Percentiles rank a stretch among this genome's conserved stretches.
These are phyloP conservation scores for Talaromyces amestolkiae DNA, from an alignment of 2,329 filamentous ascomycete species.

Conservation along the genomic window DNA sequence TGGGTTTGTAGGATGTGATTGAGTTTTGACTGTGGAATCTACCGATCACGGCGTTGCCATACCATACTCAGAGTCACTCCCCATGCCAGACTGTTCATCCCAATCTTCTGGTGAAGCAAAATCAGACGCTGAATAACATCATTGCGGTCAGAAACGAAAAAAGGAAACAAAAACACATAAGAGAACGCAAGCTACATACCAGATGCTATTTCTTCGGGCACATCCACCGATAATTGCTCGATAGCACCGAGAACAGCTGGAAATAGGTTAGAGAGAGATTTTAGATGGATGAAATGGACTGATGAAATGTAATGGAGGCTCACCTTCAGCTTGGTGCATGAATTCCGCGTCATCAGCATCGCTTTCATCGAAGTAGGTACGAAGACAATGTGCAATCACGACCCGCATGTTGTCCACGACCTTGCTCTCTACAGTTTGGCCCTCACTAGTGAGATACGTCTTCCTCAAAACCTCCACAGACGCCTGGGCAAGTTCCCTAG, in stretches of 20 bases:
- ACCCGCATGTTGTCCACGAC: slow-evolving; percentile 36
- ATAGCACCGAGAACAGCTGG: slow-evolving; percentile 34
- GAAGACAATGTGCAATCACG: slow-evolving; percentile 40
- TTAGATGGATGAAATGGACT: neutral
- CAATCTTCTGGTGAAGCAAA: slow-evolving; percentile 41
- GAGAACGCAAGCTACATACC: slow-evolving; percentile 31
- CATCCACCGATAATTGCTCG: slow-evolving; percentile 37
- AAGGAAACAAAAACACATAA: slow-evolving; percentile 19
- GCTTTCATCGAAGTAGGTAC: slow-evolving; percentile 36
- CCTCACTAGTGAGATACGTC: slow-evolving; percentile 29
- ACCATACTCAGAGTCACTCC: slow-evolving; percentile 43
- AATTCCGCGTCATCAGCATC: slow-evolving; percentile 37
- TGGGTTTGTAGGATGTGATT: neutral
- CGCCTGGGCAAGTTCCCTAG: slow-evolving; percentile 32
- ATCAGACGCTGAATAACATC: slow-evolving; percentile 36
- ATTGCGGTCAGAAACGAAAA: neutral
- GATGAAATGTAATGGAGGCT: slow-evolving; percentile 10
- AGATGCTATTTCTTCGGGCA: slow-evolving; percentile 41
- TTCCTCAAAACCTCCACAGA: slow-evolving; percentile 36
- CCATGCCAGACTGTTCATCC: slow-evolving; percentile 42
- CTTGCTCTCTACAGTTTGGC: slow-evolving; percentile 34
- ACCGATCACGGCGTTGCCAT: slow-evolving; percentile 35
- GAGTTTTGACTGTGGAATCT: neutral
- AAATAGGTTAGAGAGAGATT: slow-evolving; percentile 18
- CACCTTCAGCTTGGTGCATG: slow-evolving; percentile 37